Evolutionary conservation across 2,329 filamentous ascomycete genomes (phyloP), one percentile per base, ranked within the genome.

Genomic region (Diaporthe sp.): DNA sequence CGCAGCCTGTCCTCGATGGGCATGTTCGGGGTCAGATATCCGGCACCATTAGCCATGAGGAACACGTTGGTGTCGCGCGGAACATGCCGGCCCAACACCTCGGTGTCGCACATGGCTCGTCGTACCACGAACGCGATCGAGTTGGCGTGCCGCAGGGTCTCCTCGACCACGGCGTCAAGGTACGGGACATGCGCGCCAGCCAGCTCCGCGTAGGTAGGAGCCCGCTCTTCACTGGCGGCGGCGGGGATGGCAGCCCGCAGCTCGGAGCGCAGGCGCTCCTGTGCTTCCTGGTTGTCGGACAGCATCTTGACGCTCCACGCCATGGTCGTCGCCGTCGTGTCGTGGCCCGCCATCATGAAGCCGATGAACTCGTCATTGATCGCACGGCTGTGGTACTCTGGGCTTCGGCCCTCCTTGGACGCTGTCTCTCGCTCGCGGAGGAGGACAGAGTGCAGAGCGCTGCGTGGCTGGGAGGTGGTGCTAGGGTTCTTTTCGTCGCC

Each of bases 31-130:
- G 79, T 75, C 2, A 80, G 78, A 28, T 83, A 76, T 3, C 81
- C 81, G 0, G 83, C 79, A 0, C 84, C 74, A 75, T 87, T 86
- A 72, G 86, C 82, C 7, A 86, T 80, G 4, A 88, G 79, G 77
- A 86, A 85, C 57, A 87, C 79, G 19, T 85, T 83, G 13, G 84
- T 84, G 22, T 82, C 84, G 71, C 81, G 81, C 12, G 84, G 84
- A 25, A 86, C 78, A 1, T 67, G 76, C 62, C 79, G 79, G 2
- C 84, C 84, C 10, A 85, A 77, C 0, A 85, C 80, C 4, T 80
- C 76, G 0, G 84, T 84, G 61, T 86, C 83, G 53, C 78, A 77
- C 31, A 78, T 78, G 0, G 84, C 77, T 5, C 78, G 79, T 10
- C 84, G 82, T 9, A 81, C 78, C 2, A 84, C 79, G 4, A 83